phyloP scores from a whole-genome alignment of 2,329 filamentous ascomycete species.

The Cladorrhinum sp. region DNA sequence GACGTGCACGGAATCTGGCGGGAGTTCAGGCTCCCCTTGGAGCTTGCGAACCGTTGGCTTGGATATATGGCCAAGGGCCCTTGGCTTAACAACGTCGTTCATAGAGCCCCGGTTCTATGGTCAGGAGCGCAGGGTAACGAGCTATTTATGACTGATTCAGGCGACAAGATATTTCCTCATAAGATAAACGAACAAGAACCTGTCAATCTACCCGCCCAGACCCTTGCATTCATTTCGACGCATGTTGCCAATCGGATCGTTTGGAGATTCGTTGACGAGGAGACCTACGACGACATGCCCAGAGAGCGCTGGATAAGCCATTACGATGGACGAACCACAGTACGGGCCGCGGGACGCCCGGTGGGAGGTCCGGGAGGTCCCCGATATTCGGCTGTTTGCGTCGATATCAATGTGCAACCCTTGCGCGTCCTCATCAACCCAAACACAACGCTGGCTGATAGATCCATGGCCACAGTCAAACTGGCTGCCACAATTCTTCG shows the following conservation, averaged over 20 bases:
- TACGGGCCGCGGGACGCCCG: background rate
- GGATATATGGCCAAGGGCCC: background rate
- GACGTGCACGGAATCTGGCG: conserved; percentile 9
- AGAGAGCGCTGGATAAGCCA: background rate
- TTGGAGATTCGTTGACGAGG: background rate
- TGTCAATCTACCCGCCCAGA: background rate
- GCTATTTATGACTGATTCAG: background rate
- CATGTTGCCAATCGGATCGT: background rate
- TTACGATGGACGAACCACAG: background rate
- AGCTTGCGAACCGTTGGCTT: conserved; percentile 13
- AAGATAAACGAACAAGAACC: background rate
- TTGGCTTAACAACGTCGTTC: conserved; percentile 1
- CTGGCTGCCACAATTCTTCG: background rate
- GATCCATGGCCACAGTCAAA: background rate
- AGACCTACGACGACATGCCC: background rate
- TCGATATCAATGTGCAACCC: background rate
- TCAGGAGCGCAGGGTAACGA: background rate
- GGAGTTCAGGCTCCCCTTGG: conserved; percentile 2
- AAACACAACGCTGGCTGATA: conserved; percentile 8
- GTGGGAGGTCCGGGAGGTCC: background rate
- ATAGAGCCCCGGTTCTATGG: background rate
- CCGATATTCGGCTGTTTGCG: too few species aligned
- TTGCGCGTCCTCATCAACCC: conserved; percentile 11
- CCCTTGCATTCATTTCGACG: background rate
- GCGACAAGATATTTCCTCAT: background rate